Evolutionary conservation across 2,329 filamentous ascomycete species (phyloP), one percentile per base, ranked within the genome.

Genomic region (Diaporthe eres): DNA sequence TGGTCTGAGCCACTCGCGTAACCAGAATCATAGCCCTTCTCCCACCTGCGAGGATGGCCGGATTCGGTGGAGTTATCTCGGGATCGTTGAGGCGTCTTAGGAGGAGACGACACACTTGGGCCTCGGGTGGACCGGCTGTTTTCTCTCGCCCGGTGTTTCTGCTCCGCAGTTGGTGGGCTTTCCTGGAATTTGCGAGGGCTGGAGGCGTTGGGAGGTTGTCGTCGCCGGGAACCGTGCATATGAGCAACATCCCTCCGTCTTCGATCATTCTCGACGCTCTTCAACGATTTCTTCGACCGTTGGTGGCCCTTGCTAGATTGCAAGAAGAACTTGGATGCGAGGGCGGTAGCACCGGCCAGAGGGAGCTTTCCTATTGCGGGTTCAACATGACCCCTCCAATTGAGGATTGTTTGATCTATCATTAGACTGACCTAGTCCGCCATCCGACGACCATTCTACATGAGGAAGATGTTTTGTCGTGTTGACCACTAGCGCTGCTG

Each of bases 381-480:
- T 63, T 72, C 44, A 68, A 15, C 22, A 28, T 53, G 9, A 25
- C 2, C 10, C 53, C 25, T 37, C 34, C 13, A 15, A 4, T 4
- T 58, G 0, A 39, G n/a, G 19, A 39, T 39, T 39, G 12, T n/a
- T 34, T 39, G 22, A 9, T 4, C 9, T 2, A 28, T 3, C 25
- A n/a, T 53, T n/a, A 31, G 17, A 60, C 61, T 74, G 13, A 74
- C 72, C 72, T 28, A 60, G 17, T 25, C 61, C 72, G 22, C 72
- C 72, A 9, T 74, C 53, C 28, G 72, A 70, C 1, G 72, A 74
- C 72, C 72, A 74, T 42, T 74, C 72, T 6, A 65, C 55, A 25
- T 74, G 72, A 15, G 72, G 72, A 10, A 74, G 34, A 70, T 68
- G 61, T 22, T 74, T 74, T 44, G 72, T 58, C 25, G 72, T 74